Conservation (phyloP, 2,329 filamentous ascomycete genomes). For the Aspergillus fijiensis region DNA sequence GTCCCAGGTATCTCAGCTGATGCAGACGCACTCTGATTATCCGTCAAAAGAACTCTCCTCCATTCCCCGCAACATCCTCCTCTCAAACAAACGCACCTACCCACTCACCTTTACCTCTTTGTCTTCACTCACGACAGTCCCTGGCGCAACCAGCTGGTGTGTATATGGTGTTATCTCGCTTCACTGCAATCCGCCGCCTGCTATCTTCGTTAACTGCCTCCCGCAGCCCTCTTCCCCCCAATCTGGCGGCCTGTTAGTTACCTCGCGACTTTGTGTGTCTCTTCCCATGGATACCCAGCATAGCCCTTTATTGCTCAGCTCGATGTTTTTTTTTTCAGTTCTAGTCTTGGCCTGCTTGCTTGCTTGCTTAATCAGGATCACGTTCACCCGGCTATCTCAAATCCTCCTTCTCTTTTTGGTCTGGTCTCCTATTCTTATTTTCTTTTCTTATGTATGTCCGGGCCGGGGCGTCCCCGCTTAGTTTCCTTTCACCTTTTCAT, state of each 20-base stretch:
- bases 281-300: conserved; percentile 17
- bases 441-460: not conserved
- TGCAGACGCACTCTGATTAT: not conserved
- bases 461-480: not conserved
- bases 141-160: not conserved
- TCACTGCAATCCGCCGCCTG: not conserved
- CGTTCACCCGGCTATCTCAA: not conserved
- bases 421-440: not conserved
- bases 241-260: not conserved
- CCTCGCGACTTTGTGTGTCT: conserved; percentile 6
- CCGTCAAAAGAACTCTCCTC: not conserved
- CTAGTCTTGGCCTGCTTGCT: not conserved
- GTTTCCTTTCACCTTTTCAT: not conserved
- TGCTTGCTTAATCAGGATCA: not conserved
- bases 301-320: conserved; percentile 9
- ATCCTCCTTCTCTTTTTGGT: not conserved
- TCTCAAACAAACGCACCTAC: not conserved
- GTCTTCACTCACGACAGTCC: not conserved
- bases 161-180: not conserved
- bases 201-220: not conserved
- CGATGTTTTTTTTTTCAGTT: not conserved
- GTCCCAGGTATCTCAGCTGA: conserved; percentile 5
- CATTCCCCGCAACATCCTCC: not conserved
- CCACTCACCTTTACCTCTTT: not conserved
- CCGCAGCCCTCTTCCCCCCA: not conserved